Percentiles rank a stretch among this genome's conserved stretches.
phyloP scores from a whole-genome alignment of 2,329 filamentous ascomycete species.

The Pseudogymnoascus sp. region DNA sequence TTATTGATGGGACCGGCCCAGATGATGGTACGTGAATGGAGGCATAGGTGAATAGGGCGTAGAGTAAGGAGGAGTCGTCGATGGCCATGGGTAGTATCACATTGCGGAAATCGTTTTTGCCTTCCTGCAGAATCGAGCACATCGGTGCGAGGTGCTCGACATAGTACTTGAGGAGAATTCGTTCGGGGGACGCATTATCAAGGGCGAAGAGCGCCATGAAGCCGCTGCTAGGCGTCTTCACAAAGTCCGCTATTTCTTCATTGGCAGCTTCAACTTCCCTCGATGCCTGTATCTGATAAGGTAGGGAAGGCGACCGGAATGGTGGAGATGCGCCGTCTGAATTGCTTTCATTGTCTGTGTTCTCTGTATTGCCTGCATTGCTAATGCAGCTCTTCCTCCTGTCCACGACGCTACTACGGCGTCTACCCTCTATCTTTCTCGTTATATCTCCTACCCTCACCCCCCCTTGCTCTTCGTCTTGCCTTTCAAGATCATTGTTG shows the following conservation, averaged over 20 bases:
- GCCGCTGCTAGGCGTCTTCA: slow-evolving; percentile 1
- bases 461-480: no score
- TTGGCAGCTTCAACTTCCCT: background rate
- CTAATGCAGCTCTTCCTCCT: no score
- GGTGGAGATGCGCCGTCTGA: no score
- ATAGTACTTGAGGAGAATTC: slow-evolving; percentile 15
- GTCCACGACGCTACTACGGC: no score
- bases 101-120: slow-evolving; percentile 10
- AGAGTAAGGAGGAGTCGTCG: slow-evolving; percentile 16
- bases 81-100: slow-evolving; percentile 16
- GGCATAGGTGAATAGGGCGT: slow-evolving; percentile 17
- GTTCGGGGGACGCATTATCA: slow-evolving; percentile 1
- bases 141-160: slow-evolving; percentile 13
- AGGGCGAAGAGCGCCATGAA: slow-evolving; percentile 8
- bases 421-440: no score
- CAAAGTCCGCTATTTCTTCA: background rate
- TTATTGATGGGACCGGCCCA: slow-evolving; percentile 5
- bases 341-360: no score
- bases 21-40: slow-evolving; percentile 15
- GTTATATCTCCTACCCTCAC: no score
- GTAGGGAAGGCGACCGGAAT: no score
- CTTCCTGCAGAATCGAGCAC: slow-evolving; percentile 15
- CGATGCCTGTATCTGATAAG: background rate
- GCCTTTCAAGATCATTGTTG: no score
- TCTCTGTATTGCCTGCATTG: no score